Percentiles rank a stretch among this genome's conserved stretches.
These are phyloP conservation scores for Trichophyton benhamiae DNA, from an alignment of 2,329 filamentous ascomycete genomes.

Conservation along the genomic window DNA sequence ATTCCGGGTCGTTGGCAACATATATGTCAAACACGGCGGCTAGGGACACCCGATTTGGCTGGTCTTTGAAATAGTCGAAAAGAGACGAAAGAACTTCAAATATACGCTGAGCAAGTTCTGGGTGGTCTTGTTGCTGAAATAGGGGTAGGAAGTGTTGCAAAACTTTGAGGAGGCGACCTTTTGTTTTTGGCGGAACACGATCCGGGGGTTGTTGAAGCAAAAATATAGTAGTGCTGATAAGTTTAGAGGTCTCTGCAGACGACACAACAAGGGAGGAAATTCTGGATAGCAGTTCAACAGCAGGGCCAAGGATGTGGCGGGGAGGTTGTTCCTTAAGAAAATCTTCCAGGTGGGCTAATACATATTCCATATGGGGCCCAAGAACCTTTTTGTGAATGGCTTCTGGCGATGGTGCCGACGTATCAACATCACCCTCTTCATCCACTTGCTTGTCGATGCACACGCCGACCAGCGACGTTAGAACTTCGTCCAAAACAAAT, in stretches of 20 bases:
- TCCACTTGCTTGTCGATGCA: constrained; percentile 36
- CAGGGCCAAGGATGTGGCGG: constrained; percentile 65
- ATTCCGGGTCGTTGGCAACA: constrained; percentile 48
- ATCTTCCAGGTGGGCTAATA: constrained; percentile 44
- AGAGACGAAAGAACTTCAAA: constrained; percentile 66
- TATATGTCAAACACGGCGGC: constrained; percentile 62
- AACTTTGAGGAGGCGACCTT: constrained; percentile 66
- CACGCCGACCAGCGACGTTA: constrained; percentile 56
- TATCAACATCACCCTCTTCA: constrained; percentile 36
- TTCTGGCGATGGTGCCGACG: constrained; percentile 25
- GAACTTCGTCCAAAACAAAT: constrained; percentile 61
- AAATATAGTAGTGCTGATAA: constrained; percentile 69
- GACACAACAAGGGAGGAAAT: constrained; percentile 58
- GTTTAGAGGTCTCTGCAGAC: constrained; percentile 52
- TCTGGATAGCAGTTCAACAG: constrained; percentile 66
- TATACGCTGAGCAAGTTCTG: constrained; percentile 49
- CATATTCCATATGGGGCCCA: constrained; percentile 50
- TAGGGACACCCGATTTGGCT: constrained; percentile 59
- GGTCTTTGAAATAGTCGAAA: constrained; percentile 83
- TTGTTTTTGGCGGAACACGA: constrained; percentile 69
- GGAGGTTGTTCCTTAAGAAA: constrained; percentile 48
- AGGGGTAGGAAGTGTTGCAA: constrained; percentile 67
- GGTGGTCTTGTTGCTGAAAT: constrained; percentile 45
- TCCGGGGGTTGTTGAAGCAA: constrained; percentile 75
- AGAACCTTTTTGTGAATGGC: constrained; percentile 28